Percentiles rank a stretch among this genome's conserved stretches.
phyloP scores from a whole-genome alignment of 305 asterid species.

The Plantago lanceolata region DNA sequence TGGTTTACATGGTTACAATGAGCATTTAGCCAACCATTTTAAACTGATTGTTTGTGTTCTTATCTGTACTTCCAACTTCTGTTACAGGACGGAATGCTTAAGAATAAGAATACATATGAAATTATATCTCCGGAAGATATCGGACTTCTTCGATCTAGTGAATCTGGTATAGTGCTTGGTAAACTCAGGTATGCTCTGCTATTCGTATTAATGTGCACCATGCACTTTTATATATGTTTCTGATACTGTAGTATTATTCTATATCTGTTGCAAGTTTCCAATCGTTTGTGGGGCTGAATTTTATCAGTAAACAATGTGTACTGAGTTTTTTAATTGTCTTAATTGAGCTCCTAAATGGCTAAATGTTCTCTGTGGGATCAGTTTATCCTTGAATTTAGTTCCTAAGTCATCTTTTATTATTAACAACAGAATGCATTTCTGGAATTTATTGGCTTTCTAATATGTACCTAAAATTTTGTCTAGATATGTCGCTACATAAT shows the following conservation, averaged over 20 bases:
- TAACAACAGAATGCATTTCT: too few species aligned
- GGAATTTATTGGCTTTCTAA: too few species aligned
- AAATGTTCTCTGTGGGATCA: too few species aligned
- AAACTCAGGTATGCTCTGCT: constrained; percentile 69
- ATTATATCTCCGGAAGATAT: constrained; percentile 93
- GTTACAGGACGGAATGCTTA: constrained; percentile 91
- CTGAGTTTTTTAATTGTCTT: too few species aligned
- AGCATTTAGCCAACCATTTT: neutral
- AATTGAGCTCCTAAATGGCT: too few species aligned
- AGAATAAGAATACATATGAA: constrained; percentile 84
- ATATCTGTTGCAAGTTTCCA: neutral
- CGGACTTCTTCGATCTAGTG: constrained; percentile 81
- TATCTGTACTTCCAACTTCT: constrained; percentile 6
- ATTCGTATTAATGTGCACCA: neutral
- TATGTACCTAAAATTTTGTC: neutral
- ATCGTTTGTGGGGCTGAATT: neutral
- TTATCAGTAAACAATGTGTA: too few species aligned
- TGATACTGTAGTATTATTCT: neutral
- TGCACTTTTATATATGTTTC: neutral
- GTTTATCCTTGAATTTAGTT: too few species aligned
- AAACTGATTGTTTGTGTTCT: neutral
- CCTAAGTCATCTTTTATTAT: too few species aligned
- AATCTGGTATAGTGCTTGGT: constrained; percentile 95
- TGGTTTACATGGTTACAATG: neutral
- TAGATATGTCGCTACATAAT: neutral